Evolutionary conservation across 352 stramenopile species (phyloP).

Genomic region (Chrysophaeum taylorii): DNA sequence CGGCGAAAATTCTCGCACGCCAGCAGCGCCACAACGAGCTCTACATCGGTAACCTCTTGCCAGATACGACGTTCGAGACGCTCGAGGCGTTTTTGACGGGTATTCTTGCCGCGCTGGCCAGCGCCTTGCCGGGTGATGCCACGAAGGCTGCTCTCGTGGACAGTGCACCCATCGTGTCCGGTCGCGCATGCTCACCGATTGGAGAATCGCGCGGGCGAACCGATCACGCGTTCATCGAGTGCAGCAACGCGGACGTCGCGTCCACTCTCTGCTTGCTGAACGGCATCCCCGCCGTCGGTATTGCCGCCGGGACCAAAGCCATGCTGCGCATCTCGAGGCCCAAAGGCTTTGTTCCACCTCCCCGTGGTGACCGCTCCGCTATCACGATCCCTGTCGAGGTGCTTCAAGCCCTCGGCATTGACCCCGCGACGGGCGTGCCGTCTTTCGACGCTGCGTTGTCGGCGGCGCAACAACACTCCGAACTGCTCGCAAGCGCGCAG

Average conservation of each 20-base stretch:
- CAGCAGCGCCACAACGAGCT: neutral
- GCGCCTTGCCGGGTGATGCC: neutral
- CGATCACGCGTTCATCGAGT: slow-evolving; percentile 13
- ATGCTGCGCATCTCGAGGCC: slow-evolving; percentile 4
- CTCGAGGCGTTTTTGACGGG: neutral
- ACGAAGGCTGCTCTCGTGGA: neutral
- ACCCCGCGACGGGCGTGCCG: too few relatives aligned
- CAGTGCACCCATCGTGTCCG: neutral
- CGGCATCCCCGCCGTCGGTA: neutral
- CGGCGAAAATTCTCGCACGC: too few relatives aligned
- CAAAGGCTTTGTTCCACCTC: neutral
- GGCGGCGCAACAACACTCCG: neutral
- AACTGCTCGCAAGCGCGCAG: too few relatives aligned
- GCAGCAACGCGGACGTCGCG: neutral
- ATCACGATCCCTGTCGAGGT: neutral
- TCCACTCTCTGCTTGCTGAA: neutral
- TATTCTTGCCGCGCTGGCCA: neutral
- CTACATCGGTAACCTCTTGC: slow-evolving; percentile 5
- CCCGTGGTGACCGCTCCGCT: neutral
- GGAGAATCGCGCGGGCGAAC: neutral
- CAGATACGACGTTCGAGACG: neutral
- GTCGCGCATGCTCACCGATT: neutral
- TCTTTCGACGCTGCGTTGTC: neutral
- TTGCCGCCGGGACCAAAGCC: neutral
- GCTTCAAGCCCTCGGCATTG: neutral